phyloP scores from a whole-genome alignment of 495 filamentous ascomycete genomes.

The Xylaria flabelliformis region DNA sequence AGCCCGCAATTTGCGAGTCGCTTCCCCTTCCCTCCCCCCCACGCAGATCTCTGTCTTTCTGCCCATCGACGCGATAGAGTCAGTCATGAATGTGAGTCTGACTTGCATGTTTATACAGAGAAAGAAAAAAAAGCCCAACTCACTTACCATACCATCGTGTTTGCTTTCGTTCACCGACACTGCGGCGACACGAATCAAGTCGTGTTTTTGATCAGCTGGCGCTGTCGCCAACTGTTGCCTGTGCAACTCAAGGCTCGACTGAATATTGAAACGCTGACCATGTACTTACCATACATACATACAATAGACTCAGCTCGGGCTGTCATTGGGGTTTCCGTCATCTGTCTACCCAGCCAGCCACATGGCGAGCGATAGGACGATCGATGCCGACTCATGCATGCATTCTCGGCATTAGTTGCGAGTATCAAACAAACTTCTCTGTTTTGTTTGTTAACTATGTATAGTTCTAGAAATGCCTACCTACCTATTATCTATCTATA shows the following conservation, averaged over 20 bases:
- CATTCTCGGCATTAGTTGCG: neutral
- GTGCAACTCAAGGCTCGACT: conserved; percentile 6
- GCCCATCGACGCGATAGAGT: neutral
- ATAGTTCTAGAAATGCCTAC: neutral
- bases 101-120: conserved; percentile 3
- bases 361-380: neutral
- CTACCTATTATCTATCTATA: neutral
- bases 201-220: neutral
- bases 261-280: neutral
- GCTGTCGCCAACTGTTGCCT: conserved; percentile 18
- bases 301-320: conserved; percentile 19
- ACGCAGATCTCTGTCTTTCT: neutral
- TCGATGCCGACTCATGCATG: conserved; percentile 21
- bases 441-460: neutral
- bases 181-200: neutral
- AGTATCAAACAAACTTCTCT: neutral
- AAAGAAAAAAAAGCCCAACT: neutral
- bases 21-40: neutral
- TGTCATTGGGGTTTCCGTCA: conserved; percentile 7
- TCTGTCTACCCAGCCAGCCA: neutral
- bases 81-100: conserved; percentile 6
- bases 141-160: neutral
- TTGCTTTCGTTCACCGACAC: conserved; percentile 1
- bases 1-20: neutral
- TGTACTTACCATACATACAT: neutral